Evolutionary conservation across 2,329 filamentous ascomycete species (phyloP).

Genomic region (Esteya vermicola): DNA sequence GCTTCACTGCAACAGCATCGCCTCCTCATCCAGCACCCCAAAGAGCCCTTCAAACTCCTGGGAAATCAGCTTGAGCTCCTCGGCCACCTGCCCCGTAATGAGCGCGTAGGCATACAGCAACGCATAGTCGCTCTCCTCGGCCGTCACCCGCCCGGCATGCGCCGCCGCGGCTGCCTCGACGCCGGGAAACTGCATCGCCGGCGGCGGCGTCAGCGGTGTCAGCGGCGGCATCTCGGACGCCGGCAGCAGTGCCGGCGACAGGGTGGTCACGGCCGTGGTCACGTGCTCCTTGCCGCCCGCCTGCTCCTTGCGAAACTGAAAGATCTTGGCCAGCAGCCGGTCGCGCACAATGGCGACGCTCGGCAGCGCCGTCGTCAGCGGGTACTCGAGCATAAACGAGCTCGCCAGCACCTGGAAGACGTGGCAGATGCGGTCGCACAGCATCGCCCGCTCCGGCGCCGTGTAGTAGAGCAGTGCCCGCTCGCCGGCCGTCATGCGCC

Average conservation of each 20-base stretch:
- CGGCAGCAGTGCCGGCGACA: neutral
- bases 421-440: slow-evolving; percentile 85
- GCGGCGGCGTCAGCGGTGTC: neutral
- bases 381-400: slow-evolving; percentile 88
- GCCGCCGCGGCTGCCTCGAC: neutral
- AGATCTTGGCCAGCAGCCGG: slow-evolving; percentile 71
- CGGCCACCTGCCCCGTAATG: slow-evolving; percentile 51
- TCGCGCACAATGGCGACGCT: slow-evolving; percentile 71
- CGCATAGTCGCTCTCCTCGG: slow-evolving; percentile 70
- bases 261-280: neutral
- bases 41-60: slow-evolving; percentile 48
- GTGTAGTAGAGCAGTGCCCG: slow-evolving; percentile 69
- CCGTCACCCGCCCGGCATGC: neutral
- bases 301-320: slow-evolving; percentile 66
- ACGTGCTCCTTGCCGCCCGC: slow-evolving; percentile 11
- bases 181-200: neutral
- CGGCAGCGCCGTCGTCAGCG: slow-evolving; percentile 76
- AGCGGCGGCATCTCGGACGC: too few relatives aligned
- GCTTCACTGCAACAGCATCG: slow-evolving; percentile 38
- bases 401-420: slow-evolving; percentile 75
- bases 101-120: slow-evolving; percentile 81
- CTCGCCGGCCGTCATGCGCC: slow-evolving; percentile 64
- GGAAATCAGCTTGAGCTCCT: slow-evolving; percentile 46
- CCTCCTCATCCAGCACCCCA: slow-evolving; percentile 47
- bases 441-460: slow-evolving; percentile 58